These are phyloP conservation scores for Fusarium sp. DNA, from an alignment of 2,329 filamentous ascomycete species.

Conservation along the genomic window DNA sequence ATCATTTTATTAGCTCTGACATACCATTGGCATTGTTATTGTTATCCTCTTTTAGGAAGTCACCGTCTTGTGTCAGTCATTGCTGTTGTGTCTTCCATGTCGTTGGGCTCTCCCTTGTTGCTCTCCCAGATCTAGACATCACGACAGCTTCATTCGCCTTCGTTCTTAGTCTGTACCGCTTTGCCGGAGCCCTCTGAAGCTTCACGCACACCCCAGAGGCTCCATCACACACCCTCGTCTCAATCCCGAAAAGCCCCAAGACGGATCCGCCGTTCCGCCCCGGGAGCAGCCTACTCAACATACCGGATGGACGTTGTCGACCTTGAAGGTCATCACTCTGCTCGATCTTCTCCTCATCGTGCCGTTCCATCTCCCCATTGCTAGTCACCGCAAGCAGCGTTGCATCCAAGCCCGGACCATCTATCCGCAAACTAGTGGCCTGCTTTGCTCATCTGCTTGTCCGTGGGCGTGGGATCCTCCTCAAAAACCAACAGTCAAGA, in stretches of 20 bases:
- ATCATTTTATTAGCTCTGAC: conserved; percentile 20
- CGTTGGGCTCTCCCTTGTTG: background rate
- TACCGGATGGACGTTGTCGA: background rate
- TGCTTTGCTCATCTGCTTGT: conserved; percentile 33
- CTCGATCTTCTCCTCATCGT: conserved; percentile 13
- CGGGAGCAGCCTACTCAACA: conserved; percentile 18
- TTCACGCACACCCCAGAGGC: conserved; percentile 26
- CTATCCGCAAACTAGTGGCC: conserved; percentile 37
- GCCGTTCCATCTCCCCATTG: conserved; percentile 17
- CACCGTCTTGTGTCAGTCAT: background rate
- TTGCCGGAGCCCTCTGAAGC: conserved; percentile 10
- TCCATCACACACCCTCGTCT: conserved; percentile 23
- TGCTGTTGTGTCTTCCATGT: background rate
- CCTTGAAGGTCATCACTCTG: conserved; percentile 6
- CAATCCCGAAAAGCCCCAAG: conserved; percentile 25
- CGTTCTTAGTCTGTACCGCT: conserved; percentile 22
- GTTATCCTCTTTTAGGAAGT: conserved; percentile 11
- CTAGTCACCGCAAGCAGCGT: conserved; percentile 27
- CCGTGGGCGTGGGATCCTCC: conserved; percentile 33
- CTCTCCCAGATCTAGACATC: conserved; percentile 13
- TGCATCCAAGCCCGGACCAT: conserved; percentile 35
- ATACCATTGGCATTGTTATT: conserved; percentile 17
- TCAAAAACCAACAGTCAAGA: conserved; percentile 22
- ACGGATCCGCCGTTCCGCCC: conserved; percentile 22
- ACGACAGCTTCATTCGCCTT: conserved; percentile 24